phyloP scores from a whole-genome alignment of 805 yeast species.

The Clavispora fructus region DNA sequence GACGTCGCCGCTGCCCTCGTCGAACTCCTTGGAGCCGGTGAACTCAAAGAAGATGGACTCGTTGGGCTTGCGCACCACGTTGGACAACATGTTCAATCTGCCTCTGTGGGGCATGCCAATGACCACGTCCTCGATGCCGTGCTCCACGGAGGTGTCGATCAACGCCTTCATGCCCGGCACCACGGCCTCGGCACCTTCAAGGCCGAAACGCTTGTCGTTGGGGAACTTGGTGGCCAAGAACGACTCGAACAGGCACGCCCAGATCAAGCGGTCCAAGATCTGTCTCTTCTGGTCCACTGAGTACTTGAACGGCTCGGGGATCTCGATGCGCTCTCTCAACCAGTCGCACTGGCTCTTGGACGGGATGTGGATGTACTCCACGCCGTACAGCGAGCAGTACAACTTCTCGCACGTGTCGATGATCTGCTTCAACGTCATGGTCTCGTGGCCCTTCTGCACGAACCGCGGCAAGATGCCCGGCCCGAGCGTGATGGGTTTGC shows the following conservation, averaged over 20 bases:
- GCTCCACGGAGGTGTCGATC: slow-evolving; percentile 87
- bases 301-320: slow-evolving; percentile 81
- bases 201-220: slow-evolving; percentile 96
- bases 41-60: slow-evolving; percentile 97
- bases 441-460: slow-evolving; percentile 56
- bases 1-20: slow-evolving; percentile 98
- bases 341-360: slow-evolving; percentile 95
- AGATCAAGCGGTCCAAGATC: slow-evolving; percentile 90
- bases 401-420: slow-evolving; percentile 72
- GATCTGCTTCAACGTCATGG: slow-evolving; percentile 74
- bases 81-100: slow-evolving; percentile 93
- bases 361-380: slow-evolving; percentile 95
- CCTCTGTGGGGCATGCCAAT: slow-evolving; percentile 99
- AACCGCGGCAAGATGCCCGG: slow-evolving; percentile 97
- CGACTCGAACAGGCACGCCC: slow-evolving; percentile 93
- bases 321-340: slow-evolving; percentile 95
- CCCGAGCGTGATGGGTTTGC: slow-evolving; percentile 81
- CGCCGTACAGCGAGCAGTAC: slow-evolving; percentile 86
- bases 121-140: slow-evolving; percentile 92
- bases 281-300: slow-evolving; percentile 89
- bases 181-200: slow-evolving; percentile 96
- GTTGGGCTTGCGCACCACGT: slow-evolving; percentile 97
- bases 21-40: slow-evolving; percentile 82
- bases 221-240: slow-evolving; percentile 95
- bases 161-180: slow-evolving; percentile 96